Evolutionary conservation across 495 filamentous ascomycete species (phyloP), one percentile per base, ranked within the genome.

Genomic region (Barbatosphaeria neglecta): DNA sequence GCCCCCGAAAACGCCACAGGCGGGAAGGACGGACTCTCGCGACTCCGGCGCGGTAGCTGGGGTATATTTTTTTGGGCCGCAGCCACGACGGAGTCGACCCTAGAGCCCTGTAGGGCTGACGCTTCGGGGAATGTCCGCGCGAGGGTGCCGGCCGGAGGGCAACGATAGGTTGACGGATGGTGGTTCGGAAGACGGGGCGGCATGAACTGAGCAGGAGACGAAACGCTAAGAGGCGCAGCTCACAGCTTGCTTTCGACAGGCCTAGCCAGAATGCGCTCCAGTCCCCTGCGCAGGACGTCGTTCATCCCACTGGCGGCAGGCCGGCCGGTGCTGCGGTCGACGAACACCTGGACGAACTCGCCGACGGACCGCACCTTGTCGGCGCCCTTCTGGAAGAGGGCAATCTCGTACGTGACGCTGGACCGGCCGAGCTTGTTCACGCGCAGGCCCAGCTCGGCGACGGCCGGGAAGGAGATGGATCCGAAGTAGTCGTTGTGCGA

Each of bases 401-500:
- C 90, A 27, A 94, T 76, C 56, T 98, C 90, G 60, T 95, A 98
- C 7, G 81, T 84, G n/a, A 92, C 90, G 54, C 87, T 94, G 16
- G 85, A 88, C 51, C 78, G 84, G 2, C 88, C 86, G 5, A 98
- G 69, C 57, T 82, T 86, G 48, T 83, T 87, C 10, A 94, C 88
- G 2, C 89, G 73, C 25, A 98, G 58, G 3, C 81, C 87, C 0
- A 95, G 70, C 47, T 95, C 88, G 5, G 93, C 72, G 6, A 85
- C 69, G 43, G 82, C 83, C 2, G 90, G 90, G 55, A 88, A 98
- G 0, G 78, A 73, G n/a, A 90, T 82, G 1, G 84, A 80, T 1
- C 76, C 78, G 58, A 96, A 89, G 66, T 87, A 96, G 57, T 92
- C 81, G 53, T 81, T 87, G 60, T 83, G 80, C 3, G 84, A 85